Evolutionary conservation across 1,139 yeast genomes (phyloP), one percentile per base, ranked within the genome.

Genomic region (Geotrichum klebahnii): DNA sequence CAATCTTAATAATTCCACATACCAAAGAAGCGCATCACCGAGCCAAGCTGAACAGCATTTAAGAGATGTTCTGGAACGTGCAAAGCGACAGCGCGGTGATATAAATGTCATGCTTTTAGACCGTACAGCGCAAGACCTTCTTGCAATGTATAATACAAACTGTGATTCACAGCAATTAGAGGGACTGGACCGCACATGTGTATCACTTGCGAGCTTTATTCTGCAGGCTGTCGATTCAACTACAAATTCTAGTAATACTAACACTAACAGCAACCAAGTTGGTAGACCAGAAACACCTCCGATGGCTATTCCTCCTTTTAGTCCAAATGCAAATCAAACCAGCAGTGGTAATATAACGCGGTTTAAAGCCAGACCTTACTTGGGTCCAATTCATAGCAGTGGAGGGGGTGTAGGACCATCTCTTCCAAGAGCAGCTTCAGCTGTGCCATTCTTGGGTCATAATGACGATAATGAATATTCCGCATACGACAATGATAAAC

Each of bases 11-110:
- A 36, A 36, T 4, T 29, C 40, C 5, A 29, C 43, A 5, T n/a
- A 17, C 4, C 22, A 8, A 5, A 14, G 38, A 35, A 35, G 38
- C 23, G 22, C 22, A 35, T 19, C 38, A 8, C 41, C 37, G 14
- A 35, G 44, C 4, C 47, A 42, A 16, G 51, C 51, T 4, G 51
- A 36, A 32, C 36, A 12, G 24, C 43, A 48, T 19, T 31, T 48
- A 4, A 34, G 39, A 9, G 40, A 48, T 9, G 42, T 48, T 3
- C 39, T 48, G 16, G 43, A 36, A 12, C 51, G 47, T 3, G 32
- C 43, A 3, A 23, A 14, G 19, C 24, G 20, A n/a, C 19, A 20
- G 16, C 34, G 24, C 8, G 24, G 16, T 19, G 41, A 48, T 31
- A 32, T 48, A 12, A 31, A 41, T 26, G 6, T 44, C 9, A 19